phyloP scores from a whole-genome alignment of 2,329 filamentous ascomycete species.

The Aureobasidium sp. region DNA sequence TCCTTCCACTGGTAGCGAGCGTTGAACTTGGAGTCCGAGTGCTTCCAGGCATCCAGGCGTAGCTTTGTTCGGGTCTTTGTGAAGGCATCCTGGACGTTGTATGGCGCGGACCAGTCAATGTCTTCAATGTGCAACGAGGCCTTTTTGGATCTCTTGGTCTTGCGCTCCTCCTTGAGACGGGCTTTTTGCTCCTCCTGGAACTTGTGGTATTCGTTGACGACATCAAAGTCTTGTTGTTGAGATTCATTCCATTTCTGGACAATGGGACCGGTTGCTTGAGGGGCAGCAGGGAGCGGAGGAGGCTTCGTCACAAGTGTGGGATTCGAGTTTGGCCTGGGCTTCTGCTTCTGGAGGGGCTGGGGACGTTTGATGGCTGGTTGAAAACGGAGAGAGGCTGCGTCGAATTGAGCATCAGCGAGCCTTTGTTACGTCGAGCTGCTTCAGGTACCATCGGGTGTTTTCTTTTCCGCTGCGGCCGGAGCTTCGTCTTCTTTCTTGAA shows the following conservation, averaged over 20 bases:
- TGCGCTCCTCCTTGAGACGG: slow-evolving; percentile 70
- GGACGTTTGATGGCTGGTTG: slow-evolving; percentile 71
- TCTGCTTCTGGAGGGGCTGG: slow-evolving; percentile 53
- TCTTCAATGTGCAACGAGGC: slow-evolving; percentile 17
- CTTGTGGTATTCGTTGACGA: slow-evolving; percentile 30
- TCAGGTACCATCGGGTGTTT: slow-evolving; percentile 53
- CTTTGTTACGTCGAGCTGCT: slow-evolving; percentile 26
- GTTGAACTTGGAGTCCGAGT: slow-evolving; percentile 71
- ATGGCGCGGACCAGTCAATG: slow-evolving; percentile 78
- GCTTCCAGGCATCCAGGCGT: slow-evolving; percentile 73
- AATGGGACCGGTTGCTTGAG: slow-evolving; percentile 25
- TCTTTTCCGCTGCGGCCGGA: slow-evolving; percentile 45
- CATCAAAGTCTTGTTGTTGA: slow-evolving; percentile 60
- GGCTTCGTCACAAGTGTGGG: slow-evolving; percentile 21
- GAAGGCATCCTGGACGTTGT: slow-evolving; percentile 66
- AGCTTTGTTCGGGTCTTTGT: slow-evolving; percentile 35
- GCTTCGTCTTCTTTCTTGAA: slow-evolving; percentile 51
- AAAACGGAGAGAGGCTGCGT: slow-evolving; percentile 61
- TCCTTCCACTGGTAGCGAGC: slow-evolving; percentile 83
- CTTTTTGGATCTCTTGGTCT: slow-evolving; percentile 48
- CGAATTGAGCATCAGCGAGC: slow-evolving; percentile 38
- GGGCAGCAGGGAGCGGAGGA: slow-evolving; percentile 17
- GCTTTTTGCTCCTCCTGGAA: slow-evolving; percentile 13
- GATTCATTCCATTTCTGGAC: slow-evolving; percentile 40
- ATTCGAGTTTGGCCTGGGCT: slow-evolving; percentile 45